A percentile compares a stretch with the other conserved stretches of the same genome.
phyloP scores from a whole-genome alignment of 306 rosid genomes.

The Hippophae rhamnoides region DNA sequence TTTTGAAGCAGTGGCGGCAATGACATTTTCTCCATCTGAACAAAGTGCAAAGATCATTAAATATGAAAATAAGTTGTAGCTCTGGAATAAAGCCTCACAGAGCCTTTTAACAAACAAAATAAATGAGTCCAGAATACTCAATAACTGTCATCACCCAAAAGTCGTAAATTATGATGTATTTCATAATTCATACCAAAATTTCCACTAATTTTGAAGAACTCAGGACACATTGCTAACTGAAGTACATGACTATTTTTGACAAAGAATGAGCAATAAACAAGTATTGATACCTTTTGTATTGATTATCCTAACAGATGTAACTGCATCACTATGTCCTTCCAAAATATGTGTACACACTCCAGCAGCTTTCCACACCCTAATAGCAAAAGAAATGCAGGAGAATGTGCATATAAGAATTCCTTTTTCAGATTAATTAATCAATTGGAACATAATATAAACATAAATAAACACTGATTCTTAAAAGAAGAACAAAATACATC shows the following conservation, averaged over 20 bases:
- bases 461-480: background rate
- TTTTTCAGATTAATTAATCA: conserved; percentile 7
- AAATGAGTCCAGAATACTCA: too few species aligned
- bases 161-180: too few species aligned
- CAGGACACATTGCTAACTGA: background rate
- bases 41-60: background rate
- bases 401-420: conserved; percentile 2
- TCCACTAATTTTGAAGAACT: too few species aligned
- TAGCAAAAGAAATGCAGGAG: conserved; percentile 10
- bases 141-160: too few species aligned
- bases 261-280: background rate
- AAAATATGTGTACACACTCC: conserved; percentile 68
- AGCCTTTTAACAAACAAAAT: too few species aligned
- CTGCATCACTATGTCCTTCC: conserved; percentile 70
- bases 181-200: too few species aligned
- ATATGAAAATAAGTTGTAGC: background rate
- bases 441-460: background rate
- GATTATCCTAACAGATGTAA: conserved; percentile 59
- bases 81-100: background rate
- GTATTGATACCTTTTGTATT: conserved; percentile 44
- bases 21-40: conserved; percentile 39
- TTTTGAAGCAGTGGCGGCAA: conserved; percentile 77
- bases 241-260: too few species aligned
- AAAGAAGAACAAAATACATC: conserved; percentile 2
- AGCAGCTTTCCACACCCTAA: conserved; percentile 70